phyloP scores from a whole-genome alignment of 768 basidiomycete genomes.

The Lyophyllum atratum region DNA sequence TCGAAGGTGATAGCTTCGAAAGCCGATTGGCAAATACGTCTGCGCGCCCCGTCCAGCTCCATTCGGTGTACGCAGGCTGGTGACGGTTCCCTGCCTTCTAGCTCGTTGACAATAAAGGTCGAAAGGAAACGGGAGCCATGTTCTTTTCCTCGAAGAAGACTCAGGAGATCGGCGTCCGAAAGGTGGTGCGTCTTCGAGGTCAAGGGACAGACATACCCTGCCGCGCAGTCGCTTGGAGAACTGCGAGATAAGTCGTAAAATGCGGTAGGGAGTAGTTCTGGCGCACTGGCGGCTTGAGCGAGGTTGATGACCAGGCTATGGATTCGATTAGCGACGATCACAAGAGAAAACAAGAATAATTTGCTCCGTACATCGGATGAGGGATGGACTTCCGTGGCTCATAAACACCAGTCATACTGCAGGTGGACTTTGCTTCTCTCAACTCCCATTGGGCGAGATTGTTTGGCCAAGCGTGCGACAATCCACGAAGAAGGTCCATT shows the following conservation, averaged over 20 bases:
- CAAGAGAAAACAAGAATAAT: background rate
- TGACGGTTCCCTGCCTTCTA: conserved; percentile 64
- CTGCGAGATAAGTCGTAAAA: conserved; percentile 81
- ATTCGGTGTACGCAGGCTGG: conserved; percentile 49
- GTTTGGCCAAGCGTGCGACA: conserved; percentile 60
- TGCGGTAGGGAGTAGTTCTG: conserved; percentile 68
- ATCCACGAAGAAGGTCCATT: conserved; percentile 52
- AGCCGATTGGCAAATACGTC: conserved; percentile 65
- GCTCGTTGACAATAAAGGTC: conserved; percentile 72
- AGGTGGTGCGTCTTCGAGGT: conserved; percentile 40
- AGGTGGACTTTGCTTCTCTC: conserved; percentile 63
- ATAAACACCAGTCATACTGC: conserved; percentile 49
- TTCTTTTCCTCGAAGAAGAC: conserved; percentile 68
- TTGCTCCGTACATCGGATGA: conserved; percentile 64
- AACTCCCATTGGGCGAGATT: conserved; percentile 67
- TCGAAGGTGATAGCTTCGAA: conserved; percentile 78
- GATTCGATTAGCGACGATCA: conserved; percentile 10
- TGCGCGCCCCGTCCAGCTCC: conserved; percentile 43
- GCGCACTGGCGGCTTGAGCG: conserved; percentile 55
- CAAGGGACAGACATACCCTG: conserved; percentile 45
- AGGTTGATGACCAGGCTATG: conserved; percentile 66
- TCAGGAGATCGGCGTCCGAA: conserved; percentile 56
- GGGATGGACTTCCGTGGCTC: conserved; percentile 56
- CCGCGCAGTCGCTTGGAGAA: conserved; percentile 59
- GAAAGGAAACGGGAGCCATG: conserved; percentile 74